A percentile compares a stretch with the other conserved stretches of the same genome.
Evolutionary conservation across 257 asterid genomes (phyloP).

Genomic region (Solanum virginianum): DNA sequence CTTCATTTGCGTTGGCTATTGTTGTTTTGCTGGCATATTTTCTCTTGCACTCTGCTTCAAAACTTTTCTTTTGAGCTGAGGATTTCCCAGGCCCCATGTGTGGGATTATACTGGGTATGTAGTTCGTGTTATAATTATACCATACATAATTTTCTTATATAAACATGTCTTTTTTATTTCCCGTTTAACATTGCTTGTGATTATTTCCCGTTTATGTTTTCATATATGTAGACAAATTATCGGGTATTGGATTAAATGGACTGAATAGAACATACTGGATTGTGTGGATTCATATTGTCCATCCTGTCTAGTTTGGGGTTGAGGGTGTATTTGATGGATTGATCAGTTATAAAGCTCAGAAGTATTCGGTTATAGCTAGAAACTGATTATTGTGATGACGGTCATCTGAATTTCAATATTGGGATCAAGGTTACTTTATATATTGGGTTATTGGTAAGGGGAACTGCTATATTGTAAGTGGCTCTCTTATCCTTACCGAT

Average conservation of each 20-base stretch:
- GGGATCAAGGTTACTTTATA: background rate
- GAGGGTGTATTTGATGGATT: background rate
- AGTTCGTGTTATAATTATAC: background rate
- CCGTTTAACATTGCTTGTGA: background rate
- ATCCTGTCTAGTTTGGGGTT: background rate
- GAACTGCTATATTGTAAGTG: background rate
- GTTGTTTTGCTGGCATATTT: background rate
- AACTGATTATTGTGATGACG: background rate
- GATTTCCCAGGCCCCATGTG: background rate
- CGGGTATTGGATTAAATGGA: background rate
- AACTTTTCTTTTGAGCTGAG: background rate
- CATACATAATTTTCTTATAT: background rate
- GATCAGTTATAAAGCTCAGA: background rate
- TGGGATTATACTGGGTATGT: background rate
- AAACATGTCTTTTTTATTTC: background rate
- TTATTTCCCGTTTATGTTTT: background rate
- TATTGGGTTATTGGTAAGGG: background rate
- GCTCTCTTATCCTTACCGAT: background rate
- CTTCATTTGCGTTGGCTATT: background rate
- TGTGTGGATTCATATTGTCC: background rate
- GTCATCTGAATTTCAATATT: background rate
- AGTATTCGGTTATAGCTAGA: background rate
- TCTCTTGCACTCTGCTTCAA: background rate
- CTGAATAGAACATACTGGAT: background rate
- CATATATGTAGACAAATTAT: background rate